These are phyloP conservation scores for Aciculosporium take DNA, from an alignment of 2,329 filamentous ascomycete genomes.

Conservation along the genomic window DNA sequence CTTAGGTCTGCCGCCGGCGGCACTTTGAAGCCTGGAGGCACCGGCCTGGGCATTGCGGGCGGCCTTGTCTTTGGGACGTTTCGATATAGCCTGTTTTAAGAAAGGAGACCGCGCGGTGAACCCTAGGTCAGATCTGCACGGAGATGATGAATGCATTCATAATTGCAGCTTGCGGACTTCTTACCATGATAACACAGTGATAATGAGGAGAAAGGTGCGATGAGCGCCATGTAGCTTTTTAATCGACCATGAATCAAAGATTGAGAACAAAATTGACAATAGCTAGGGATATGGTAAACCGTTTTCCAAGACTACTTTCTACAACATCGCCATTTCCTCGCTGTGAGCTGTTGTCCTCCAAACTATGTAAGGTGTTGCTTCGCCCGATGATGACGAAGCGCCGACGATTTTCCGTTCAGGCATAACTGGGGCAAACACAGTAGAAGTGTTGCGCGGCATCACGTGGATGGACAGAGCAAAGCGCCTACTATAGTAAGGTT, in stretches of 20 bases:
- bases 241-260: conserved; percentile 13
- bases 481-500: too few relatives aligned
- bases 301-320: not conserved
- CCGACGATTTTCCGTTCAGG: conserved; percentile 22
- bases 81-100: conserved; percentile 22
- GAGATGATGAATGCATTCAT: conserved; percentile 1
- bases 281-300: not conserved
- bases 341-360: not conserved
- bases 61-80: conserved; percentile 27
- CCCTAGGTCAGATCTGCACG: conserved; percentile 1
- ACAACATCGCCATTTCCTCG: not conserved
- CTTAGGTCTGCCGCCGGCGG: conserved; percentile 54
- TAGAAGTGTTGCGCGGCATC: too few relatives aligned
- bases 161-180: conserved; percentile 8
- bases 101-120: not conserved
- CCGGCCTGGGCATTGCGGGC: conserved; percentile 24
- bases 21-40: conserved; percentile 20
- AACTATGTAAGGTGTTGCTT: conserved; percentile 5
- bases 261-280: not conserved
- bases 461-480: too few relatives aligned
- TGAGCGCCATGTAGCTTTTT: conserved; percentile 6
- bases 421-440: too few relatives aligned
- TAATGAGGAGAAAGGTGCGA: conserved; percentile 6
- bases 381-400: conserved; percentile 19
- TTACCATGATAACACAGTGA: conserved; percentile 19